Conservation (phyloP, 1,139 yeast species). For the Nakaseomyces bracarensis region DNA sequence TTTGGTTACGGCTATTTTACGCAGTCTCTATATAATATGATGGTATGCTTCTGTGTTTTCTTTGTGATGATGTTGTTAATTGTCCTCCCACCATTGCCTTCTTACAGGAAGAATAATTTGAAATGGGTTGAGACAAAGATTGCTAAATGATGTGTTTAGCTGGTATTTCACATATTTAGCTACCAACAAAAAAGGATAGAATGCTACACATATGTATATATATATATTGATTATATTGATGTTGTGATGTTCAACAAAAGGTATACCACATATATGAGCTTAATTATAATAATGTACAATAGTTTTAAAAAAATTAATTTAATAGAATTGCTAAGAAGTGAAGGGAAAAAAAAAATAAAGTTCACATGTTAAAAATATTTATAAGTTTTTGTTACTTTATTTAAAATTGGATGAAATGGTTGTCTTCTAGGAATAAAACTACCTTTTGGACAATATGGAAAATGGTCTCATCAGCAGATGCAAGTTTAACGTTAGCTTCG, state of each 20-base stretch:
- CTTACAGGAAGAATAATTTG: conserved; percentile 22
- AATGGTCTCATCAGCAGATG: conserved; percentile 42
- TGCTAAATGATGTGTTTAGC: neutral
- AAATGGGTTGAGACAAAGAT: conserved; percentile 23
- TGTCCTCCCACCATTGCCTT: conserved; percentile 27
- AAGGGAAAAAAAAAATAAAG: too few relatives aligned
- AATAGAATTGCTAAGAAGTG: neutral
- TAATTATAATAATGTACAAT: too few relatives aligned
- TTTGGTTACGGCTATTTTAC: conserved; percentile 22
- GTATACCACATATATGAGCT: neutral
- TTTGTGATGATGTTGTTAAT: conserved; percentile 15
- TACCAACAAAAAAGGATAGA: too few relatives aligned
- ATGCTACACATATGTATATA: neutral
- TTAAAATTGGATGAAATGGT: conserved; percentile 59
- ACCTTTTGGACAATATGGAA: conserved; percentile 64
- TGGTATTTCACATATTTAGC: too few relatives aligned
- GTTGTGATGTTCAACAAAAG: neutral
- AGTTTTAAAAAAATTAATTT: too few relatives aligned
- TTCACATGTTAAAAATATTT: neutral
- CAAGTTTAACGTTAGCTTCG: conserved; percentile 47
- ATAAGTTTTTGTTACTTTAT: neutral
- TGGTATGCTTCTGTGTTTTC: conserved; percentile 16
- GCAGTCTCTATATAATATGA: conserved; percentile 19
- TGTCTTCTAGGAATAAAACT: conserved; percentile 61
- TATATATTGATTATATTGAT: neutral